Base-by-base conservation (phyloP, 2,329 filamentous ascomycete species). In the Colletotrichum lupini region DNA sequence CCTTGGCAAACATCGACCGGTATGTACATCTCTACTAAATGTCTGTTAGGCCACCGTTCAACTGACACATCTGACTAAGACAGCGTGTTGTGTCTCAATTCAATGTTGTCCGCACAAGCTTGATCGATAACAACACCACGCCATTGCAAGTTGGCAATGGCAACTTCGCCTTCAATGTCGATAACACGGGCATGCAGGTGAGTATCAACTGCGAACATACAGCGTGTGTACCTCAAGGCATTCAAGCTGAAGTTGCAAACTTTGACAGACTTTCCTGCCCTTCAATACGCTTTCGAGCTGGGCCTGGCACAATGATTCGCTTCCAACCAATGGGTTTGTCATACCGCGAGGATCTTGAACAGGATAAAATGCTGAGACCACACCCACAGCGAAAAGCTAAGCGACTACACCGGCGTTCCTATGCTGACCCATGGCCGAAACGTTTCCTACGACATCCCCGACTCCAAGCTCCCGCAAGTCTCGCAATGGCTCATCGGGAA, bases 401-500 rank as follows among this genome's bases (percentile, higher is more conserved):
- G 74, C 24, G 80, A 83, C 6, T 84, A 82, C 30, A 77, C 78
- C 3, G 83, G 83, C 0, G 77, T 83, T 5, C 66, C 77, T 0
- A 78, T 76, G 62, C 37, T 77, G 9, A 84, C 83, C 0, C 81
- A 85, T 26, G 81, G 82, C 5, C 78, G 79, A 49, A 82, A 83
- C 32, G 78, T 85, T 5, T 81, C 80, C 0, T 84, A 85, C 61
- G 82, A 83, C 30, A 76, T 83, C 1, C 80, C 82, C 0, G 81
- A 85, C 24, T 76, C 81, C 0, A 74, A 78, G 0, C 80, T 84
- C 5, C 82, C 81, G 4, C 76, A 78, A 14, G 77, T 82, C 14
- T 86, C 85, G 3, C 85, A 89, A 70, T 90, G 88, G 88, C 78
- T 90, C 24, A 88, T 88, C 35, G 82, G 83, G n/a, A 87, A 86